phyloP scores from a whole-genome alignment of 2,329 filamentous ascomycete genomes.

The Botryosphaeria dothidea region DNA sequence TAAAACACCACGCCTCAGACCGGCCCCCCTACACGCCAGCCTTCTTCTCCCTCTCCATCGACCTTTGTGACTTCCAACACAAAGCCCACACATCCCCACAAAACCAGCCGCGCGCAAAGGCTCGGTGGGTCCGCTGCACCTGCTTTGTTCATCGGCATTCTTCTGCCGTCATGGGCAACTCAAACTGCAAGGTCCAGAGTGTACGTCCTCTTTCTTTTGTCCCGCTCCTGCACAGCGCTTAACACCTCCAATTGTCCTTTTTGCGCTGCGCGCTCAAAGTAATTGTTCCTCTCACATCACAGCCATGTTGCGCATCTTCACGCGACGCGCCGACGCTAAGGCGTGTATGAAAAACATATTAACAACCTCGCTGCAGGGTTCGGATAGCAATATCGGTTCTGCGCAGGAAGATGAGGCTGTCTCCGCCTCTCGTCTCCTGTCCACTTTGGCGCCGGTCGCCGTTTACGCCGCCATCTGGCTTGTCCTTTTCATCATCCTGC shows the following conservation, averaged over 20 bases:
- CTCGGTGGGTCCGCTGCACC: background rate
- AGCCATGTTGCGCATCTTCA: background rate
- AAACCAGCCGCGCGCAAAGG: conserved; percentile 6
- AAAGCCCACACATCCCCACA: background rate
- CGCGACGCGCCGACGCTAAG: background rate
- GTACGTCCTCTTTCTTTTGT: background rate
- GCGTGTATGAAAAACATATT: background rate
- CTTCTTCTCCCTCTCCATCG: background rate
- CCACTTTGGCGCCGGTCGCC: conserved; percentile 58
- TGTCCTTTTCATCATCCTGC: conserved; percentile 53
- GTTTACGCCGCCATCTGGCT: conserved; percentile 53
- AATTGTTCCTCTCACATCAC: background rate
- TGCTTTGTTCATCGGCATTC: background rate
- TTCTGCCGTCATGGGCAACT: background rate
- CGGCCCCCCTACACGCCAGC: background rate
- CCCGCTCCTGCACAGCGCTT: background rate
- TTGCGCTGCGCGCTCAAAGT: background rate
- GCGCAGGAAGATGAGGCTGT: conserved; percentile 41
- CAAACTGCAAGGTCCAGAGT: background rate
- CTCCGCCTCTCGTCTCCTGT: conserved; percentile 45
- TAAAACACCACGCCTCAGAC: conserved; percentile 6
- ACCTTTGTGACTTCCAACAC: background rate
- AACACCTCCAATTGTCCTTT: background rate
- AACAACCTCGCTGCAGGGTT: background rate
- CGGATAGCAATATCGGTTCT: conserved; percentile 48